Conservation (phyloP, 2,329 filamentous ascomycete species). For the Alternaria rosae region DNA sequence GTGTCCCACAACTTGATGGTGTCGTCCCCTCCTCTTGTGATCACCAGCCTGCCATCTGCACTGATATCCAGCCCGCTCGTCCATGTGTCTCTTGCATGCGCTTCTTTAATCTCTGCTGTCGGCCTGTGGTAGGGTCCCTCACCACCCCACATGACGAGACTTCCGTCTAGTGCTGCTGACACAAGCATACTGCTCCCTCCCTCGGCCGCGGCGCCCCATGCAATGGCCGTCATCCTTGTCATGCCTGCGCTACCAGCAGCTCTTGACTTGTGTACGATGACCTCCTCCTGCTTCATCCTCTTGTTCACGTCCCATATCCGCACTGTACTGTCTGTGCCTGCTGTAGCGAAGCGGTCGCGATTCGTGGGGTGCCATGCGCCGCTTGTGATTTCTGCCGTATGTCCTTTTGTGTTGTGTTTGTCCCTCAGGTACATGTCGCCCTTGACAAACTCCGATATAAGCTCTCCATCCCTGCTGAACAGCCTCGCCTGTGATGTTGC, state of each 20-base stretch:
- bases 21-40: slow-evolving; percentile 90
- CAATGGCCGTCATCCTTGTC: slow-evolving; percentile 91
- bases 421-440: slow-evolving; percentile 98
- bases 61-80: slow-evolving; percentile 92
- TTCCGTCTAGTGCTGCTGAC: slow-evolving; percentile 85
- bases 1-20: slow-evolving; percentile 97
- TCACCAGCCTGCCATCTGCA: slow-evolving; percentile 85
- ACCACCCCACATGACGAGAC: slow-evolving; percentile 88
- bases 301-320: slow-evolving; percentile 98
- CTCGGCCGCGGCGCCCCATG: slow-evolving; percentile 79
- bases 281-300: slow-evolving; percentile 86
- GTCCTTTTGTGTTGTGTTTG: slow-evolving; percentile 97
- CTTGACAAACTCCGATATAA: slow-evolving; percentile 88
- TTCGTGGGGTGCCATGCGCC: slow-evolving; percentile 92
- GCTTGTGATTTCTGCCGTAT: slow-evolving; percentile 88
- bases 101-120: slow-evolving; percentile 80
- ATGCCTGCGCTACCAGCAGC: slow-evolving; percentile 87
- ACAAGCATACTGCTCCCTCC: slow-evolving; percentile 82
- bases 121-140: slow-evolving; percentile 86
- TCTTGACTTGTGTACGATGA: slow-evolving; percentile 94
- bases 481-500: slow-evolving; percentile 91
- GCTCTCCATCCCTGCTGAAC: slow-evolving; percentile 85
- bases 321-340: slow-evolving; percentile 92
- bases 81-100: slow-evolving; percentile 85
- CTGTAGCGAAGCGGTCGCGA: slow-evolving; percentile 84